Conservation (phyloP, 768 basidiomycete genomes). For the Pulveroboletus sp. region DNA sequence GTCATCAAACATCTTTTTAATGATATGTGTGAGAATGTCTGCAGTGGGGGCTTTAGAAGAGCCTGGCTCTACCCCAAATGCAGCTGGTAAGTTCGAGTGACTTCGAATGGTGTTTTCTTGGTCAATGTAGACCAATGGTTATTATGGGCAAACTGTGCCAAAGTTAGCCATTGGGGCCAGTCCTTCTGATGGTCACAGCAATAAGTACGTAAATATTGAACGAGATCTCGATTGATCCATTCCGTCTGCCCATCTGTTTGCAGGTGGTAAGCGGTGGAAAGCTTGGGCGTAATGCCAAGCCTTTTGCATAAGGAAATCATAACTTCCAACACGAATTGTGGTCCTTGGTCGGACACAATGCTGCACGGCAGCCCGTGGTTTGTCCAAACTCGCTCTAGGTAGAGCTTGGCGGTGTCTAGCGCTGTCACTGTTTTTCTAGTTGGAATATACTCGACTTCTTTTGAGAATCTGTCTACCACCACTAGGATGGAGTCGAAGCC, state of each 20-base stretch:
- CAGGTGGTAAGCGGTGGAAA: slow-evolving; percentile 34
- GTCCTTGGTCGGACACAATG: neutral
- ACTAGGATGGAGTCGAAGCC: neutral
- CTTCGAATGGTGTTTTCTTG: no score
- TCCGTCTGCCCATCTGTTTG: slow-evolving; percentile 38
- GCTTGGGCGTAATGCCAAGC: slow-evolving; percentile 12
- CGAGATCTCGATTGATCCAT: slow-evolving; percentile 26
- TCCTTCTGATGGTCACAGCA: no score
- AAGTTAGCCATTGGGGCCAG: no score
- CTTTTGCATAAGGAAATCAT: neutral
- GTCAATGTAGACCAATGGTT: no score
- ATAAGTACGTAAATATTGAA: no score
- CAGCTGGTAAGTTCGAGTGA: no score
- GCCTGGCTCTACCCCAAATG: no score
- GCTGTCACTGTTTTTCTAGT: neutral
- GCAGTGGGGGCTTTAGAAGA: no score
- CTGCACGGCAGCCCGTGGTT: neutral
- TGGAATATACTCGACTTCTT: neutral
- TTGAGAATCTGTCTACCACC: neutral
- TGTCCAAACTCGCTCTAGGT: neutral
- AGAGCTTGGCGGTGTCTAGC: neutral
- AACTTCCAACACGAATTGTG: neutral
- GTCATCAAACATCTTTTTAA: no score
- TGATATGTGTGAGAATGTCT: no score
- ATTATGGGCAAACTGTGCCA: no score